phyloP scores from a whole-genome alignment of 805 yeast genomes.

The Wickerhamiella sergipiensis region DNA sequence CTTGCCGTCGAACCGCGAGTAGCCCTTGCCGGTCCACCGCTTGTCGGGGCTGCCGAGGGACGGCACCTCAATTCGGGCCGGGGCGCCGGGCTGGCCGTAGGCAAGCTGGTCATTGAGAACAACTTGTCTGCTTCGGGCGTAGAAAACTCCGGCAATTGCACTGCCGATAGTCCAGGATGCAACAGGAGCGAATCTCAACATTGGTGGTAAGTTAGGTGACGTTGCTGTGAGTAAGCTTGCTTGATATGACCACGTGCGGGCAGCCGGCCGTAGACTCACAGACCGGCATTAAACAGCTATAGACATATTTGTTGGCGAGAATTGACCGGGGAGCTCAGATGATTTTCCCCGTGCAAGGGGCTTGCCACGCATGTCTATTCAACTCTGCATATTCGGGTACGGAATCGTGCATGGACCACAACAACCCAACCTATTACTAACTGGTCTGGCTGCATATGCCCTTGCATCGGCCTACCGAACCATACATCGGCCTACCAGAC shows the following conservation, averaged over 20 bases:
- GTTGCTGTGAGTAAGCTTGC: neutral
- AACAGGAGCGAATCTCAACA: neutral
- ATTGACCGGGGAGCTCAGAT: neutral
- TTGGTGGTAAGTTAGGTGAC: neutral
- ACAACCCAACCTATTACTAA: neutral
- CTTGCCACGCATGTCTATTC: neutral
- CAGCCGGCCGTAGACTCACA: neutral
- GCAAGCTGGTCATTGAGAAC: neutral
- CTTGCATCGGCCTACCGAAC: no score
- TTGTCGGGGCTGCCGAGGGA: neutral
- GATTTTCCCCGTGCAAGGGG: no score
- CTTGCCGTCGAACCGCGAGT: conserved; percentile 11
- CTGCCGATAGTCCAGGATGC: neutral
- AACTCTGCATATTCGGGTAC: neutral
- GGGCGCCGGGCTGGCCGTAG: neutral
- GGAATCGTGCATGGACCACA: neutral
- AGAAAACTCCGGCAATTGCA: neutral
- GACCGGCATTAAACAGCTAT: neutral
- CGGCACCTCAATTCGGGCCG: neutral
- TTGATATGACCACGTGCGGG: neutral
- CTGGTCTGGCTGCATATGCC: no score
- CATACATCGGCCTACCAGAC: no score
- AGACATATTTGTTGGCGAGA: neutral
- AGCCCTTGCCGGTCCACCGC: neutral
- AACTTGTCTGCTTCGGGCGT: neutral